phyloP scores from a whole-genome alignment of 805 yeast genomes.

The Candida oleophila region DNA sequence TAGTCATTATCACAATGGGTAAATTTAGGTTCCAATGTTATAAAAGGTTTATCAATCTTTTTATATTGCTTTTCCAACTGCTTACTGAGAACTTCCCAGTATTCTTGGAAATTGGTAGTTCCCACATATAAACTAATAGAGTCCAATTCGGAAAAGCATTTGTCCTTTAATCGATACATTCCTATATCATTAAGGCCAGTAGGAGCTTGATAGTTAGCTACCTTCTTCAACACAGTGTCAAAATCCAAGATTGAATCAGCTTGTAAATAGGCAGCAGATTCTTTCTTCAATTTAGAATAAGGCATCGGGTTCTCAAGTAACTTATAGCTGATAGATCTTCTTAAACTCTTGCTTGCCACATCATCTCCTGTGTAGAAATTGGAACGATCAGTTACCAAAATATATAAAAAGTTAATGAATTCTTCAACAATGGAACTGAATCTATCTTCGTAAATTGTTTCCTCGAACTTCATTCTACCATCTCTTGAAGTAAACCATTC shows the following conservation, averaged over 20 bases:
- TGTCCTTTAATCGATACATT: slow-evolving; percentile 62
- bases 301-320: slow-evolving; percentile 53
- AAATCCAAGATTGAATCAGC: slow-evolving; percentile 38
- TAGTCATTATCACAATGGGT: slow-evolving; percentile 24
- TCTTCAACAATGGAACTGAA: slow-evolving; percentile 43
- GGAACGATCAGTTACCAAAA: slow-evolving; percentile 39
- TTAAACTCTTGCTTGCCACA: slow-evolving; percentile 27
- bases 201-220: slow-evolving; percentile 66
- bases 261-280: slow-evolving; percentile 18
- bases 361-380: slow-evolving; percentile 17
- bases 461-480: slow-evolving; percentile 28
- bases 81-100: slow-evolving; percentile 46
- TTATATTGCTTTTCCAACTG: slow-evolving; percentile 23
- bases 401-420: slow-evolving; percentile 44
- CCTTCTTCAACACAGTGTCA: slow-evolving; percentile 55
- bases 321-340: slow-evolving; percentile 46
- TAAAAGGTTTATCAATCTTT: slow-evolving; percentile 36
- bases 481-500: slow-evolving; percentile 39
- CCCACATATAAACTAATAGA: slow-evolving; percentile 53
- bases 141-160: slow-evolving; percentile 56
- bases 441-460: slow-evolving; percentile 49
- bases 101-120: slow-evolving; percentile 49
- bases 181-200: slow-evolving; percentile 58
- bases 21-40: slow-evolving; percentile 50
- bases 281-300: slow-evolving; percentile 46